Base-by-base conservation (phyloP, 768 basidiomycete species). In the Leucosporidium creatinivorum region DNA sequence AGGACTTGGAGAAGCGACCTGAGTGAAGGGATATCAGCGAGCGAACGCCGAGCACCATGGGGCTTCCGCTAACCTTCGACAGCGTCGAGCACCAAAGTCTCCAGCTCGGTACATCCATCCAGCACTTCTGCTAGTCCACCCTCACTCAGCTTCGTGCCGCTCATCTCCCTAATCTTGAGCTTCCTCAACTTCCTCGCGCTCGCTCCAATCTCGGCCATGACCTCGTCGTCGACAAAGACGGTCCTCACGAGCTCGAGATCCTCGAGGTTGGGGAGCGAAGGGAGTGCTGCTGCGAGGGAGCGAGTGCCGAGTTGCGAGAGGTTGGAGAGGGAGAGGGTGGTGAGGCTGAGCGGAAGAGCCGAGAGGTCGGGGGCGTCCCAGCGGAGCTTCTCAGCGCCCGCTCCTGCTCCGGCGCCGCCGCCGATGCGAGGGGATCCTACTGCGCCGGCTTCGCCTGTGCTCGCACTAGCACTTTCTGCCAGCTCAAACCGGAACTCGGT, bases 281-380 rank as follows among this genome's bases (percentile, higher is more conserved):
- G n/a, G 7, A 70, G 62, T 8, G 61, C 44, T 33, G 21, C 13
- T 7, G 39, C 31, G 51, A 71, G 63, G 13, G 47, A 9, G 3
- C 31, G 17, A 13, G 55, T 21, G 30, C 70, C 70, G 4, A 61
- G 28, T 23, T 33, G 51, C 4, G 66, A 68, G 52, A 71, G 70
- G 26, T 62, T 49, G 33, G 67, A 59, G 30, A 71, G 58, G 1
- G 47, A 26, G 36, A 71, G 58, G 9, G 23, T 21, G 18, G 66
- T 59, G 52, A 71, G 59, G 4, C 52, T 4, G 5, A 2, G 8
- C 0, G 70, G 64, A 4, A 71, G 61, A 1, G 51, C 19, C 1
- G 63, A 44, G n/a, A 71, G 64, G 21, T 17, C n/a, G 3, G 66
- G 66, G 5, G 66, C 55, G 61, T 71, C 70, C 70, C 66, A 71